Percentiles rank a stretch among this genome's conserved stretches.
Evolutionary conservation across 2,329 filamentous ascomycete genomes (phyloP).

Genomic region (Fusarium nematophilum): DNA sequence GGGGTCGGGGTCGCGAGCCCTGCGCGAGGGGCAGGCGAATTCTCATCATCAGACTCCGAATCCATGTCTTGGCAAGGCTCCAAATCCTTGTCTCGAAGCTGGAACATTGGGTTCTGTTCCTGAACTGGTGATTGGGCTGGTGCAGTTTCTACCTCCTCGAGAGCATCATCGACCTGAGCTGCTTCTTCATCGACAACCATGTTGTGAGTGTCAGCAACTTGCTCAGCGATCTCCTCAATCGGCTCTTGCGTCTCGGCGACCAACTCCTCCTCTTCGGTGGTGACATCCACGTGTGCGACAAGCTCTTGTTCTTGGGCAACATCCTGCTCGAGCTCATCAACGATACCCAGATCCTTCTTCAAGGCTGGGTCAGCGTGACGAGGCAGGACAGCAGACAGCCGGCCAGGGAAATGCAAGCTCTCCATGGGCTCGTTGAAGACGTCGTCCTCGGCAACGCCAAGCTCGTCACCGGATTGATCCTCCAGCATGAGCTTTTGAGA

Average conservation of each 20-base stretch:
- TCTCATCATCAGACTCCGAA: slow-evolving; percentile 68
- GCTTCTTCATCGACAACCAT: slow-evolving; percentile 41
- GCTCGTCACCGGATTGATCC: slow-evolving; percentile 41
- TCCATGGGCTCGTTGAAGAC: slow-evolving; percentile 49
- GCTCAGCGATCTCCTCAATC: slow-evolving; percentile 15
- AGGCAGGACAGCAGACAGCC: slow-evolving; percentile 58
- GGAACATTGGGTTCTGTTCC: slow-evolving; percentile 43
- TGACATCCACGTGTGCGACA: not conserved
- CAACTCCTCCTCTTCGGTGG: slow-evolving; percentile 4
- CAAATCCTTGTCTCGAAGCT: slow-evolving; percentile 61
- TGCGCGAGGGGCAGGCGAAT: slow-evolving; percentile 43
- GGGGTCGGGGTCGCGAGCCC: slow-evolving; percentile 58
- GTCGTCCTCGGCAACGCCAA: slow-evolving; percentile 44
- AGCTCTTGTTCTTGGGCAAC: slow-evolving; percentile 6
- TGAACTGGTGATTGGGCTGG: slow-evolving; percentile 28
- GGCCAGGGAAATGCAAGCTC: slow-evolving; percentile 57
- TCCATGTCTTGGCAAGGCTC: slow-evolving; percentile 56
- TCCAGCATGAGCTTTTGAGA: slow-evolving; percentile 54
- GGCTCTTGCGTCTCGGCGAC: not conserved
- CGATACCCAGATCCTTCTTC: slow-evolving; percentile 47
- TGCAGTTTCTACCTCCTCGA: slow-evolving; percentile 14
- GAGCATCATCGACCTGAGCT: slow-evolving; percentile 21
- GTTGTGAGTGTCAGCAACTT: slow-evolving; percentile 33
- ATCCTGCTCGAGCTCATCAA: slow-evolving; percentile 43
- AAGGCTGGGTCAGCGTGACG: slow-evolving; percentile 55